Evolutionary conservation across 805 yeast species (phyloP).

Genomic region (Cyberlindnera samutprakarnensis): DNA sequence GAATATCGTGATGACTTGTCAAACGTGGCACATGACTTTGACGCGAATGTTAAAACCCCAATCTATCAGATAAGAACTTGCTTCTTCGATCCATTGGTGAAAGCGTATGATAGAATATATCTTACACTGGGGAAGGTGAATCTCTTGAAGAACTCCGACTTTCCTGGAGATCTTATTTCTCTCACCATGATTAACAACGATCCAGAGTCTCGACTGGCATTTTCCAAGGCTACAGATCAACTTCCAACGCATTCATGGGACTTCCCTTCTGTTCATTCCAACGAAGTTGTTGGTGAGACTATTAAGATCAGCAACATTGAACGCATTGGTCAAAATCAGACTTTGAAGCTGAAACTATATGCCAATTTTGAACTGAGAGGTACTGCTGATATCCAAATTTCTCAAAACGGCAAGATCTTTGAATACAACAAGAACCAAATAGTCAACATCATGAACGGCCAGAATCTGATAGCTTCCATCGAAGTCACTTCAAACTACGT

Average conservation of each 20-base stretch:
- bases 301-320: slow-evolving; percentile 57
- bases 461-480: slow-evolving; percentile 32
- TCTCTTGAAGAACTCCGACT: slow-evolving; percentile 21
- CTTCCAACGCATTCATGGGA: slow-evolving; percentile 48
- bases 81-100: slow-evolving; percentile 55
- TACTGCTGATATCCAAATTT: slow-evolving; percentile 44
- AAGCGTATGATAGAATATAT: slow-evolving; percentile 53
- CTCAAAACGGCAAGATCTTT: slow-evolving; percentile 37
- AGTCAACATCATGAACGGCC: slow-evolving; percentile 31
- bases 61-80: slow-evolving; percentile 60
- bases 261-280: slow-evolving; percentile 64
- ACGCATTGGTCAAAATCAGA: slow-evolving; percentile 41
- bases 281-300: slow-evolving; percentile 66
- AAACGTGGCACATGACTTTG: slow-evolving; percentile 25
- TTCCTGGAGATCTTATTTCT: slow-evolving; percentile 23
- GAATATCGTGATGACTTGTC: slow-evolving; percentile 50
- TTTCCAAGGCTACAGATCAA: slow-evolving; percentile 67
- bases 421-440: slow-evolving; percentile 43
- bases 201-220: slow-evolving; percentile 42
- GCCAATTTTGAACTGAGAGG: slow-evolving; percentile 60
- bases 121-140: slow-evolving; percentile 46
- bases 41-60: slow-evolving; percentile 37
- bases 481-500: slow-evolving; percentile 58
- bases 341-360: slow-evolving; percentile 46
- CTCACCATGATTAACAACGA: slow-evolving; percentile 49